A percentile compares a stretch with the other conserved stretches of the same genome.
Evolutionary conservation across 2,329 filamentous ascomycete species (phyloP).

Genomic region (Aureobasidium sp.): DNA sequence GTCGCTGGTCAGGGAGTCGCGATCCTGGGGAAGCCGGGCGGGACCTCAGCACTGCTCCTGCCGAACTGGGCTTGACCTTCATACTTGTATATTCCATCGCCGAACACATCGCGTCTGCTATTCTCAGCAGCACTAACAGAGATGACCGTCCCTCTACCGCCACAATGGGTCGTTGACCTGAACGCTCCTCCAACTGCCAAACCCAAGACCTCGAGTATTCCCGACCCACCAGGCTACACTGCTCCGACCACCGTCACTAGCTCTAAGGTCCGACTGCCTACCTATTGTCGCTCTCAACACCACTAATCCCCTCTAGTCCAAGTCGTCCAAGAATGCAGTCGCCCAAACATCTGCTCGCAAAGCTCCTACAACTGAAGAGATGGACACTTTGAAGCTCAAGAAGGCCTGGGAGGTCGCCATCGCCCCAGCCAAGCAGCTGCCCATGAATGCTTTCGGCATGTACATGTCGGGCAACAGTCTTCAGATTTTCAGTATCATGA

Average conservation of each 20-base stretch:
- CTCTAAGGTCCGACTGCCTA: slow-evolving; percentile 7
- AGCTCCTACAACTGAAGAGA: slow-evolving; percentile 71
- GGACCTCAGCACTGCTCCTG: background rate
- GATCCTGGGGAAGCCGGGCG: background rate
- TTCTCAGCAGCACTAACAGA: background rate
- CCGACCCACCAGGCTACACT: slow-evolving; percentile 82
- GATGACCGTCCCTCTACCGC: slow-evolving; percentile 38
- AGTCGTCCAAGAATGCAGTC: slow-evolving; percentile 22
- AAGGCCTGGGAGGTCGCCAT: slow-evolving; percentile 98
- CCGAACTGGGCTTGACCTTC: background rate
- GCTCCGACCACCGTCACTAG: slow-evolving; percentile 29
- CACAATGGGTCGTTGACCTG: slow-evolving; percentile 78
- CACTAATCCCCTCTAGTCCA: slow-evolving; percentile 18
- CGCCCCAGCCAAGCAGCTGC: slow-evolving; percentile 84
- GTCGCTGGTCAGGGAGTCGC: slow-evolving; percentile 3
- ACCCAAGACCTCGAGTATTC: slow-evolving; percentile 60
- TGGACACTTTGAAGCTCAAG: slow-evolving; percentile 93
- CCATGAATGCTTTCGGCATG: slow-evolving; percentile 99
- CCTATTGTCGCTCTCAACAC: background rate
- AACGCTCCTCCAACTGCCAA: slow-evolving; percentile 61
- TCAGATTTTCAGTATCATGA: slow-evolving; percentile 99
- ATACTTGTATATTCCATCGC: background rate
- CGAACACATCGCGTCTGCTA: background rate
- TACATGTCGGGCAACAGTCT: slow-evolving; percentile 99
- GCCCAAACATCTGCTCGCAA: slow-evolving; percentile 45